phyloP scores from a whole-genome alignment of 495 filamentous ascomycete genomes.

The Trichoderma orchidacearum region DNA sequence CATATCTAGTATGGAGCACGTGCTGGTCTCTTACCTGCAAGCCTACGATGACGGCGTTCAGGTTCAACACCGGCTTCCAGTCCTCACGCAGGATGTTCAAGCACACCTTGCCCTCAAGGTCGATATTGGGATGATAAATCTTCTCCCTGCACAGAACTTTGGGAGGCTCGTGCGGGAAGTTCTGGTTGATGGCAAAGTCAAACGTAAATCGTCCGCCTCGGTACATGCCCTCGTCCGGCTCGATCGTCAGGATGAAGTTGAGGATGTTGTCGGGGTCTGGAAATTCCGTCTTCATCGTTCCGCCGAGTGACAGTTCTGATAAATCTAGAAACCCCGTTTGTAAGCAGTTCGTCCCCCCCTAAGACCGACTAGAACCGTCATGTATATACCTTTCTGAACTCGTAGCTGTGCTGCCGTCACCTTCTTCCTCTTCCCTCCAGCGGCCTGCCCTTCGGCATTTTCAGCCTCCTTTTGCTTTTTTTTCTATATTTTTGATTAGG shows the following conservation, averaged over 20 bases:
- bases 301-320: conserved; percentile 76
- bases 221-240: conserved; percentile 98
- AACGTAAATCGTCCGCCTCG: conserved; percentile 82
- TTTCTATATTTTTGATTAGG: conserved; percentile 42
- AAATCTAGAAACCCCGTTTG: conserved; percentile 52
- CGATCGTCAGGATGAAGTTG: conserved; percentile 86
- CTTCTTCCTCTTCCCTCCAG: conserved; percentile 85
- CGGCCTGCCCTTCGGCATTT: conserved; percentile 53
- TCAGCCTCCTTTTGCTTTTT: conserved; percentile 91
- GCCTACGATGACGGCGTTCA: conserved; percentile 93
- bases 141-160: conserved; percentile 97
- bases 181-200: conserved; percentile 80
- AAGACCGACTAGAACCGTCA: not conserved
- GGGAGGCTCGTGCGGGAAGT: conserved; percentile 94
- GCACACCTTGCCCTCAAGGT: conserved; percentile 94
- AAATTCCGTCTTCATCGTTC: conserved; percentile 86
- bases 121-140: conserved; percentile 98
- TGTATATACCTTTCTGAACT: conserved; percentile 74
- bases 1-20: not conserved
- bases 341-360: not conserved
- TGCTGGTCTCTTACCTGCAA: conserved; percentile 48
- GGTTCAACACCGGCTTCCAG: conserved; percentile 95
- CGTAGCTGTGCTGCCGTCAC: conserved; percentile 91
- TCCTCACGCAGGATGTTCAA: conserved; percentile 94
- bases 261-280: conserved; percentile 93